Percentiles rank a stretch among this genome's conserved stretches.
Evolutionary conservation across 768 basidiomycete species (phyloP).

Genomic region (Suillus cothurnatus): DNA sequence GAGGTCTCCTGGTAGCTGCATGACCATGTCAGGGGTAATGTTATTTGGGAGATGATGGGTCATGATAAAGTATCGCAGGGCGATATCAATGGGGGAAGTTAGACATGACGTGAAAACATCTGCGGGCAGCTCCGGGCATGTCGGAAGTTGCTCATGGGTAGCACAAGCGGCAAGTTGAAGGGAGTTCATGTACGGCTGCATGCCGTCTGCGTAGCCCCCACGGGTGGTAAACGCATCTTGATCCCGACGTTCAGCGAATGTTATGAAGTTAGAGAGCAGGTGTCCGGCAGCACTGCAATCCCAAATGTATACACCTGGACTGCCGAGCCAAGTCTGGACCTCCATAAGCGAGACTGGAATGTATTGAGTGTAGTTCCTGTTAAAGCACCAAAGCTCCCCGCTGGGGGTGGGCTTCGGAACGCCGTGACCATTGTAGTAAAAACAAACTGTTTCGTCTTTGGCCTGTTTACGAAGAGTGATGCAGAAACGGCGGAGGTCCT

Average conservation of each 20-base stretch:
- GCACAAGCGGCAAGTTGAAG: slow-evolving; percentile 95
- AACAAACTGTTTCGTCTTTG: slow-evolving; percentile 90
- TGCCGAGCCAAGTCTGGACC: slow-evolving; percentile 90
- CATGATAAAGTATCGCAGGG: slow-evolving; percentile 91
- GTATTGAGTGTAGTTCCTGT: slow-evolving; percentile 95
- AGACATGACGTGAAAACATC: slow-evolving; percentile 98
- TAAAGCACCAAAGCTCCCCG: slow-evolving; percentile 99
- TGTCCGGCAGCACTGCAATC: slow-evolving; percentile 98
- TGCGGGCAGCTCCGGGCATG: slow-evolving; percentile 95
- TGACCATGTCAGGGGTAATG: slow-evolving; percentile 85
- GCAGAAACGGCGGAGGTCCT: slow-evolving; percentile 90
- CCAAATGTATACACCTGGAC: slow-evolving; percentile 98
- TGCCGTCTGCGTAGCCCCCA: slow-evolving; percentile 59
- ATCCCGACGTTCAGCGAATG: slow-evolving; percentile 74
- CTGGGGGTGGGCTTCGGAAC: slow-evolving; percentile 96
- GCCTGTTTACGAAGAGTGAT: slow-evolving; percentile 81
- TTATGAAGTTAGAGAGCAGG: slow-evolving; percentile 87
- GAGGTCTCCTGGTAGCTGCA: slow-evolving; percentile 94
- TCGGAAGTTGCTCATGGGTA: slow-evolving; percentile 88
- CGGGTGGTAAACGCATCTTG: slow-evolving; percentile 60
- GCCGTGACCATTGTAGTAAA: slow-evolving; percentile 99
- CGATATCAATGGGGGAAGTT: slow-evolving; percentile 98
- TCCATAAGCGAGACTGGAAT: slow-evolving; percentile 96
- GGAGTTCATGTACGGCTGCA: slow-evolving; percentile 78
- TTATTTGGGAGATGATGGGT: slow-evolving; percentile 83